Evolutionary conservation across 331 rosid genomes (phyloP).

Genomic region (Arachis monticola): DNA sequence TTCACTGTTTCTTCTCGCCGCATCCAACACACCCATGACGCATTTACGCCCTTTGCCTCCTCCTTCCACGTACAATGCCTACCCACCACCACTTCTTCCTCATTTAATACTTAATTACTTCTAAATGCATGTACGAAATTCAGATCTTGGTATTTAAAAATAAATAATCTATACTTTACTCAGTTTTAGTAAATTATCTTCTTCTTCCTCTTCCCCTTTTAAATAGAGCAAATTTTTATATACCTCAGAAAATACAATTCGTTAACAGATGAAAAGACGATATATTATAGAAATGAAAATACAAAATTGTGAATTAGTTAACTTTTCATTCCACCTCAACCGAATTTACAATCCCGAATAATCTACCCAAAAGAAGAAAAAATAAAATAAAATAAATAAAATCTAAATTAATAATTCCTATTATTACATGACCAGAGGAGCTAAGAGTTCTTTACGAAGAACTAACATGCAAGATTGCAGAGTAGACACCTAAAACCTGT

Average conservation of each 20-base stretch:
- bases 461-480: conserved; percentile 17
- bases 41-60: conserved; percentile 46
- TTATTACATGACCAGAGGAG: too few relatives aligned
- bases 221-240: too few relatives aligned
- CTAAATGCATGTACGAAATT: too few relatives aligned
- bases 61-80: not conserved
- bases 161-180: too few relatives aligned
- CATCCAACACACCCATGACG: conserved; percentile 41
- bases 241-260: too few relatives aligned
- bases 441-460: too few relatives aligned
- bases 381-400: not conserved
- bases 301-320: conserved; percentile 24
- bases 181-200: too few relatives aligned
- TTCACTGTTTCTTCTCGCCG: conserved; percentile 57
- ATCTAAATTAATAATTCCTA: not conserved
- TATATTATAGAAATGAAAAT: not conserved
- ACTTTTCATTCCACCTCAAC: conserved; percentile 60
- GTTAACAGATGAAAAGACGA: not conserved
- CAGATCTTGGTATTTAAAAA: too few relatives aligned
- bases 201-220: too few relatives aligned
- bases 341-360: conserved; percentile 69
- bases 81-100: conserved; percentile 32
- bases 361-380: conserved; percentile 27
- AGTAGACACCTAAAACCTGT: conserved; percentile 20
- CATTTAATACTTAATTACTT: not conserved